Conservation (phyloP, 2,329 filamentous ascomycete species). For the Nemania sp. region DNA sequence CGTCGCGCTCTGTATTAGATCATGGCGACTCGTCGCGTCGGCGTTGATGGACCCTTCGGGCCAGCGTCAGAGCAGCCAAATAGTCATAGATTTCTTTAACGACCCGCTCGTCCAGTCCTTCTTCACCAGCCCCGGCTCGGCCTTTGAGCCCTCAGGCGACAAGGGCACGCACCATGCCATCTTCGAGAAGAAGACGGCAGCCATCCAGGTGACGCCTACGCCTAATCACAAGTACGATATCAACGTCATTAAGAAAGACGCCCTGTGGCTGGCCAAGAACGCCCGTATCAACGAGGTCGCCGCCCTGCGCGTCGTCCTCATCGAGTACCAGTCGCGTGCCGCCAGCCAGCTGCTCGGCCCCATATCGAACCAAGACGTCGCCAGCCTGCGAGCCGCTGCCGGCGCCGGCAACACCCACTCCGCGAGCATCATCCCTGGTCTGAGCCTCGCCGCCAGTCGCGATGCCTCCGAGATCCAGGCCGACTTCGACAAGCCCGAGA, state of each 20-base stretch:
- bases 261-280: constrained; percentile 81
- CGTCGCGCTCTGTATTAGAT: constrained; percentile 48
- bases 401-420: constrained; percentile 64
- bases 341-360: constrained; percentile 70
- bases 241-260: constrained; percentile 79
- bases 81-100: constrained; percentile 69
- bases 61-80: constrained; percentile 55
- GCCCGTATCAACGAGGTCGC: constrained; percentile 78
- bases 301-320: constrained; percentile 75
- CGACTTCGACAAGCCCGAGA: constrained; percentile 65
- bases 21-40: constrained; percentile 63
- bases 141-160: constrained; percentile 61
- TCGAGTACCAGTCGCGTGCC: constrained; percentile 84
- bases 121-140: constrained; percentile 68
- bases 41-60: constrained; percentile 60
- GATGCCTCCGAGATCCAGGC: constrained; percentile 59
- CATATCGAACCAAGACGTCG: constrained; percentile 76
- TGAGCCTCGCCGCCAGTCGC: constrained; percentile 50
- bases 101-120: constrained; percentile 69
- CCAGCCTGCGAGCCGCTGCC: constrained; percentile 74
- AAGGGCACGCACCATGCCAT: constrained; percentile 66
- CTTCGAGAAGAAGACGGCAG: constrained; percentile 83
- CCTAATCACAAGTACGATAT: constrained; percentile 71
- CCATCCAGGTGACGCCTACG: constrained; percentile 78
- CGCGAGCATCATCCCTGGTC: constrained; percentile 58